A percentile compares a stretch with the other conserved stretches of the same genome.
These are phyloP conservation scores for Biancaea sappan DNA, from an alignment of 306 rosid genomes.

Conservation along the genomic window DNA sequence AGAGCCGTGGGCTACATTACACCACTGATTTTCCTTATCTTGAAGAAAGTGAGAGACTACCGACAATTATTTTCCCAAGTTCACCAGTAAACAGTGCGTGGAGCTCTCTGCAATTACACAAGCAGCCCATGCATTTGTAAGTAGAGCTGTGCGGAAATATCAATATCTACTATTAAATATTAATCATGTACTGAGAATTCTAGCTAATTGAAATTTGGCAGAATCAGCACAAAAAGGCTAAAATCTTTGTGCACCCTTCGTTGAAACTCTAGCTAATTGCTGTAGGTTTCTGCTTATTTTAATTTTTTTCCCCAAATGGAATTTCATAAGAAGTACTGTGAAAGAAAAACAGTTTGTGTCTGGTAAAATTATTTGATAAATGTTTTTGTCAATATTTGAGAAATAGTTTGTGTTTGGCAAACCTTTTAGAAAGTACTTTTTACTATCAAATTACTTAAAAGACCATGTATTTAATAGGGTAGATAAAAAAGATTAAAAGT, in stretches of 20 bases:
- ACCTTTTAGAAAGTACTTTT: too few species aligned
- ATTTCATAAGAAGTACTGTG: too few species aligned
- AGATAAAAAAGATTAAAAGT: too few species aligned
- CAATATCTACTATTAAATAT: conserved; percentile 24
- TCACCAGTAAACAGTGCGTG: conserved; percentile 62
- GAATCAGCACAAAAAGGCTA: conserved; percentile 29
- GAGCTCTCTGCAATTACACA: conserved; percentile 84
- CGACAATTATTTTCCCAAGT: conserved; percentile 84
- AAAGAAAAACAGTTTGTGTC: too few species aligned
- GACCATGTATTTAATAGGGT: too few species aligned
- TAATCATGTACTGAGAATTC: conserved; percentile 19
- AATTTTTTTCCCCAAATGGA: too few species aligned
- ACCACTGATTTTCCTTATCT: conserved; percentile 84
- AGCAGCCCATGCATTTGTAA: conserved; percentile 49
- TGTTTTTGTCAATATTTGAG: too few species aligned
- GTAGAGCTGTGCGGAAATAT: conserved; percentile 19
- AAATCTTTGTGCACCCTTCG: neutral
- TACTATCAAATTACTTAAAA: too few species aligned
- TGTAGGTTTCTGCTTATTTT: too few species aligned
- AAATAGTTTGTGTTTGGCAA: too few species aligned
- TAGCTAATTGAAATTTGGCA: neutral
- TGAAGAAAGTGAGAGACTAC: conserved; percentile 88
- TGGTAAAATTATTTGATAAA: too few species aligned
- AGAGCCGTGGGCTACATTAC: conserved; percentile 94
- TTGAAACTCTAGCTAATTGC: too few species aligned